Base-by-base conservation (phyloP, 2,329 filamentous ascomycete genomes). In the Fusarium temperatum region DNA sequence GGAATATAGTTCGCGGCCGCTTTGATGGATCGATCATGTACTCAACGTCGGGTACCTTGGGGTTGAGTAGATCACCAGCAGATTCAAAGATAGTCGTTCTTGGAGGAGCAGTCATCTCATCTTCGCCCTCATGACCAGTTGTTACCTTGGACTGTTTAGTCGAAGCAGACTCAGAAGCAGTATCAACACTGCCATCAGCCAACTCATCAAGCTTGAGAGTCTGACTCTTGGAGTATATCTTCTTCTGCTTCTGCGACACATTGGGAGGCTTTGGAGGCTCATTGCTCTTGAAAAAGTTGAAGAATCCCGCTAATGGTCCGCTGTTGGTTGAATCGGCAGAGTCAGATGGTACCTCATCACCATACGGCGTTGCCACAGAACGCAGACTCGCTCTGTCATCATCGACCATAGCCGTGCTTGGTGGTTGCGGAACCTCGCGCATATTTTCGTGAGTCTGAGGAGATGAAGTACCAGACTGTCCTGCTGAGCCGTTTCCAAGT, bases 81-180 rank as follows among this genome's bases (percentile, higher is more conserved):
- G 96, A 95, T 83, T 99, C 96, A 68, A 99, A 97, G 72, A 99
- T 93, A 0, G 94, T 97, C 2, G 96, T 98, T 77, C 90, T 93
- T 1, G 96, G 96, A 8, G 96, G 96, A 13, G 94, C 92, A 59
- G 89, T 86, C 62, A 93, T 81, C 17, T 81, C 84, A 45, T 86
- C 82, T 6, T 79, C 73, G 15, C 85, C 85, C 22, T 89, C 87
- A 13, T 87, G 83, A 7, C 89, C 89, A 3, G 85, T 80, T 1
- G 88, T 89, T 8, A 87, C 87, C 68, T 80, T 83, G n/a, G 77
- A 77, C 12, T 75, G 68, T 30, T 75, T 79, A 36, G 63, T 39
- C 10, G 67, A 65, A 26, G 50, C 47, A 12, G 65, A 47, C 20
- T 67, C 58, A 15, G 68, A 55, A 24, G 66, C 38, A 41, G 45